phyloP scores from a whole-genome alignment of 208 protist species.

The Angomonas deanei region DNA sequence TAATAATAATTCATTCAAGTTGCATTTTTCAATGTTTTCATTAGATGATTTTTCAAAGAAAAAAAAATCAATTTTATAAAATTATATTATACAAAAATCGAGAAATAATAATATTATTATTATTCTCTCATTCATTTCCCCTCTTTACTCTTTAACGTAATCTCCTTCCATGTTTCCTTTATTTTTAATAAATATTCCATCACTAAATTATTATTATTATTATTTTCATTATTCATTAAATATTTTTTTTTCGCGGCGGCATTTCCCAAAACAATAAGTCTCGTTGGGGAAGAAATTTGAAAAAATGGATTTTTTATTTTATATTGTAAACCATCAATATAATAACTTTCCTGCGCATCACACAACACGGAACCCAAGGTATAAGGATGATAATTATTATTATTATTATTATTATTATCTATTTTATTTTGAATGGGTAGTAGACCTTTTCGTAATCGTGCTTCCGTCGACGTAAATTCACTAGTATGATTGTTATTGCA shows the following conservation, averaged over 20 bases:
- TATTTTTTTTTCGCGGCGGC: constrained; percentile 12
- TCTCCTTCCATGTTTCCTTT: neutral
- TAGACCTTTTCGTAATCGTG: no score
- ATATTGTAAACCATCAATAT: constrained; percentile 77
- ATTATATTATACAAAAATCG: constrained; percentile 1
- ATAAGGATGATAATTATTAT: constrained; percentile 12
- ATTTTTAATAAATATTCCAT: neutral
- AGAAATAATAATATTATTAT: constrained; percentile 4
- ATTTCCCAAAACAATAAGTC: constrained; percentile 68
- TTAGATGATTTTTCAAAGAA: neutral
- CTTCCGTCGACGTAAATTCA: no score
- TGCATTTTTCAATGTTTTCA: neutral
- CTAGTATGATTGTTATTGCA: no score
- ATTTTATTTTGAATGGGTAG: no score
- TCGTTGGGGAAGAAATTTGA: constrained; percentile 58
- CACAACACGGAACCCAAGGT: constrained; percentile 51
- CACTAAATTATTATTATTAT: constrained; percentile 1
- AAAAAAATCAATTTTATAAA: constrained; percentile 10
- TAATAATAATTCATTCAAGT: neutral
- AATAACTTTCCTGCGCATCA: constrained; percentile 35
- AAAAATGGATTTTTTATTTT: constrained; percentile 57
- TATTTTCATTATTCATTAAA: neutral
- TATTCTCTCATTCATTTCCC: neutral
- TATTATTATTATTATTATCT: constrained; percentile 4
- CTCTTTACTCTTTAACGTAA: neutral